phyloP scores from a whole-genome alignment of 495 filamentous ascomycete genomes.

The Tetracladium marchalianum region DNA sequence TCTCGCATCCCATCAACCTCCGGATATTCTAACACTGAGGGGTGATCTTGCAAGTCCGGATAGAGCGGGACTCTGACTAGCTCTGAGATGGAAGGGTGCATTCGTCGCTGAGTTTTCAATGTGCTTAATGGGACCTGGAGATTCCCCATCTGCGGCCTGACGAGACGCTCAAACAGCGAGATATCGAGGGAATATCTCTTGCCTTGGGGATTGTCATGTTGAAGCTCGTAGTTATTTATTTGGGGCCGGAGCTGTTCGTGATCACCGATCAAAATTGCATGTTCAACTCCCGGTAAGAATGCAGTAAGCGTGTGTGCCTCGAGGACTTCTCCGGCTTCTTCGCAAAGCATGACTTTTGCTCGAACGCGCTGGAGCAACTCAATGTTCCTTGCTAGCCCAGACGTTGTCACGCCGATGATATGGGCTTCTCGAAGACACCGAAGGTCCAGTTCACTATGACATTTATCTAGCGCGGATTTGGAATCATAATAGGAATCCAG shows the following conservation, averaged over 20 bases:
- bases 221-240: conserved; percentile 54
- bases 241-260: conserved; percentile 64
- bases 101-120: conserved; percentile 61
- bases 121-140: conserved; percentile 42
- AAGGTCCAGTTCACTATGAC: conserved; percentile 38
- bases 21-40: conserved; percentile 42
- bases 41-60: conserved; percentile 48
- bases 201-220: conserved; percentile 45
- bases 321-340: conserved; percentile 72
- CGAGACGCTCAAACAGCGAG: conserved; percentile 61
- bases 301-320: conserved; percentile 62
- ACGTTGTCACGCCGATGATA: conserved; percentile 69
- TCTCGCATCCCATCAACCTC: conserved; percentile 54
- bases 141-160: conserved; percentile 29
- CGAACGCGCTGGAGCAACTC: conserved; percentile 47
- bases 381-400: conserved; percentile 58
- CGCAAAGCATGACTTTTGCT: conserved; percentile 61
- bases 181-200: conserved; percentile 50
- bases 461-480: conserved; percentile 26
- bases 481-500: conserved; percentile 22
- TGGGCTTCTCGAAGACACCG: conserved; percentile 42
- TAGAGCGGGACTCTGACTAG: conserved; percentile 50
- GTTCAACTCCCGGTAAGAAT: conserved; percentile 59
- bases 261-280: conserved; percentile 69
- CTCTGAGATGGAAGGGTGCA: conserved; percentile 61